Conservation (phyloP, 2,329 filamentous ascomycete genomes). For the Pezicula carpinea region DNA sequence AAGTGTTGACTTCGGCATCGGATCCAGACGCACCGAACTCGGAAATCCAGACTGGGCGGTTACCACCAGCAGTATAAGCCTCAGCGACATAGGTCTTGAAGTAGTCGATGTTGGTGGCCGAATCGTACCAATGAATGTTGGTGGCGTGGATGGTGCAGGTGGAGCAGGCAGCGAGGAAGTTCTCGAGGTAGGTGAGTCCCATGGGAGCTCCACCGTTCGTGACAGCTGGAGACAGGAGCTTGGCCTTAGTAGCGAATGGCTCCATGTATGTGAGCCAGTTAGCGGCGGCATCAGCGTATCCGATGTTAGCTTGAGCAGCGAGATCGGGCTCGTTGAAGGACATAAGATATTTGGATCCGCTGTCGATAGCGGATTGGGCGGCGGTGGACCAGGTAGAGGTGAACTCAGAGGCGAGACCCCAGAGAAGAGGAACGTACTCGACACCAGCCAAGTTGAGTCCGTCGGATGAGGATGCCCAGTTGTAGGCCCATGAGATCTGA, state of each 20-base stretch:
- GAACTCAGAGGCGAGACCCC: conserved; percentile 43
- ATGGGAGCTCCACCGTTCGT: conserved; percentile 38
- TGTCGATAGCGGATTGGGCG: conserved; percentile 45
- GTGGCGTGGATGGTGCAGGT: conserved; percentile 40
- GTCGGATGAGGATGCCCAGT: conserved; percentile 53
- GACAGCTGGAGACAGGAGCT: conserved; percentile 42
- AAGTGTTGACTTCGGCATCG: conserved; percentile 28
- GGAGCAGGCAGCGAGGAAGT: conserved; percentile 37
- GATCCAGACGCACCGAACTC: conserved; percentile 36
- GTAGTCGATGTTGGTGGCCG: conserved; percentile 30
- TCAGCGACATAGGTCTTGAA: conserved; percentile 38
- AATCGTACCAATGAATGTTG: conserved; percentile 43
- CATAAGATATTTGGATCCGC: conserved; percentile 53
- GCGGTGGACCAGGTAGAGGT: conserved; percentile 45
- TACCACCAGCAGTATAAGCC: conserved; percentile 32
- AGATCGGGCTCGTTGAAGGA: conserved; percentile 72
- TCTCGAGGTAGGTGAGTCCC: conserved; percentile 39
- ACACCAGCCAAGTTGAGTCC: conserved; percentile 35
- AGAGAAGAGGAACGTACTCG: conserved; percentile 65
- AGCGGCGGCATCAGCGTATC: conserved; percentile 30
- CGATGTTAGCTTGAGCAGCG: conserved; percentile 48
- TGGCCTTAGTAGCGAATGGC: conserved; percentile 37
- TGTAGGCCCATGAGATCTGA: conserved; percentile 59
- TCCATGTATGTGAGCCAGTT: conserved; percentile 39
- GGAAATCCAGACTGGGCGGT: conserved; percentile 39